These are phyloP conservation scores for Earliella scabrosa DNA, from an alignment of 1,284 basidiomycete genomes.

Conservation along the genomic window DNA sequence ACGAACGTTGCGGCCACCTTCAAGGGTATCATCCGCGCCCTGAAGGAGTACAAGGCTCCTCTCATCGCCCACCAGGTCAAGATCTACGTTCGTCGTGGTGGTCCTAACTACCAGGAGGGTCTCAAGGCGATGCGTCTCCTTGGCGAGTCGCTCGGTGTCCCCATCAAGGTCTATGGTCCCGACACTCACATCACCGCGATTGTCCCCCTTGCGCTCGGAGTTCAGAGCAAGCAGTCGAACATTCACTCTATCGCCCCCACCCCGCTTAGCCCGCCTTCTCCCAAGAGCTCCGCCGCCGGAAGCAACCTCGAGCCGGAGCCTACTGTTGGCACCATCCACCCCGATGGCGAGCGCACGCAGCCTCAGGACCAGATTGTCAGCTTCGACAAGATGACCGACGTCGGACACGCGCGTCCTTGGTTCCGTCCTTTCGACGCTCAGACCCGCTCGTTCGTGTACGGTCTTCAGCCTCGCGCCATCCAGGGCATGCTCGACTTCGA, in stretches of 20 bases:
- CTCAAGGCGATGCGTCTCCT: constrained; percentile 98
- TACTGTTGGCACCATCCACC: constrained; percentile 74
- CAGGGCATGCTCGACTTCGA: constrained; percentile 99
- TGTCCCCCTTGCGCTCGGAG: constrained; percentile 94
- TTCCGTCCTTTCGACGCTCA: constrained; percentile 91
- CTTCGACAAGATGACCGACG: constrained; percentile 59
- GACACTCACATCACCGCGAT: constrained; percentile 99
- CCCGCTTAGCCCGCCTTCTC: constrained; percentile 39
- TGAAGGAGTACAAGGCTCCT: constrained; percentile 91
- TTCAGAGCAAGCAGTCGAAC: constrained; percentile 53
- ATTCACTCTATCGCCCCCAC: constrained; percentile 45
- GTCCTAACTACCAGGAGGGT: constrained; percentile 99
- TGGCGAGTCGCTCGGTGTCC: constrained; percentile 96
- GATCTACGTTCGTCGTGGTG: constrained; percentile 97
- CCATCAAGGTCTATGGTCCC: constrained; percentile 96
- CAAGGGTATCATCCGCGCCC: constrained; percentile 98
- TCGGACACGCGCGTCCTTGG: constrained; percentile 61
- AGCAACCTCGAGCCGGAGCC: constrained; percentile 30
- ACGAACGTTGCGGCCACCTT: constrained; percentile 99
- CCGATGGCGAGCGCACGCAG: constrained; percentile 84
- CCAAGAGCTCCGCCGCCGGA: constrained; percentile 37
- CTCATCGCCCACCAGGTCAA: constrained; percentile 86
- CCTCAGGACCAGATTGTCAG: constrained; percentile 89
- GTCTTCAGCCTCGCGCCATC: constrained; percentile 98
- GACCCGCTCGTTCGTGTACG: constrained; percentile 96